Base-by-base conservation (phyloP, 768 basidiomycete species). In the Vararia minispora region DNA sequence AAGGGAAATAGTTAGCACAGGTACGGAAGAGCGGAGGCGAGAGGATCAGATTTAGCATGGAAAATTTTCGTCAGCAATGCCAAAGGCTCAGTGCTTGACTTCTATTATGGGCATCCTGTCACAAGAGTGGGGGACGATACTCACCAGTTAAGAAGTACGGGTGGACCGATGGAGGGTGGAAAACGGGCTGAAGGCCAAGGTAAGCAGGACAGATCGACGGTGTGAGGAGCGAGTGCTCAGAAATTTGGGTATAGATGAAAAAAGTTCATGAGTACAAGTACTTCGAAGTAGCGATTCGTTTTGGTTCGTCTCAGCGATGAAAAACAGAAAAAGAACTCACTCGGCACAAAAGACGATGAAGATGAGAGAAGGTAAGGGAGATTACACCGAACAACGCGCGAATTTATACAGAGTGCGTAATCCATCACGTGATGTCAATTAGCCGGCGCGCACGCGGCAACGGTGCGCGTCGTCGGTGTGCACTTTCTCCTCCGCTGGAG, bases 201-300 rank as follows among this genome's bases (percentile, higher is more conserved):
- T 54, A 31, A 54, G 45, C 43, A 40, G 40, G 32, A 31, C 20
- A 16, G 37, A 12, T 28, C 10, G 40, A 36, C 28, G 42, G 11
- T 21, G 43, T 44, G 44, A 33, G 25, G 35, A 46, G 44, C 44
- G 36, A 55, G 59, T 49, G 63, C 68, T 87, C 84, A 64, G 85
- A 86, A 87, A 88, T 86, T 88, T 87, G 84, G 85, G 84, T 88
- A 87, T 88, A 64, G 40, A 47, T 72, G 65, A 66, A 63, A 48
- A 56, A 61, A 56, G 58, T 63, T 87, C 83, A 85, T 69, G 17
- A 78, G 72, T 81, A 61, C 45, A 42, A 37, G 45, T 57, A 74
- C 76, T 75, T 87, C 84, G 56, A 84, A 74, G 84, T 87, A 86
- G 82, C 82, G 83, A 86, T 87, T 84, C 82, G 60, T 65, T 59